Evolutionary conservation across 1,284 basidiomycete species (phyloP).

Genomic region (Puccinia horiana): DNA sequence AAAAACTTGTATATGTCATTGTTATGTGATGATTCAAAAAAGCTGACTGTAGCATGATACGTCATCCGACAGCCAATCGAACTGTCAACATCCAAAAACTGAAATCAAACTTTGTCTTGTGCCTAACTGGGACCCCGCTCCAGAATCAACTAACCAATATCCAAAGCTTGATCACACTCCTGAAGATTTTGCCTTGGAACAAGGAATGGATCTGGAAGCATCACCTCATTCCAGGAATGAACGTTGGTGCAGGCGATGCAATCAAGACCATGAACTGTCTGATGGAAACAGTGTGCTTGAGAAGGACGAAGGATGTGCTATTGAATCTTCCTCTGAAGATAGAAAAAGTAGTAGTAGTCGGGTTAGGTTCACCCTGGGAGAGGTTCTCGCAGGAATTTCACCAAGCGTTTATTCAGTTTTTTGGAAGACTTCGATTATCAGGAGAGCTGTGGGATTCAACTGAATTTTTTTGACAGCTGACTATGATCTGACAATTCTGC

Average conservation of each 20-base stretch:
- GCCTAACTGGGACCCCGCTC: not conserved
- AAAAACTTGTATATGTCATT: not conserved
- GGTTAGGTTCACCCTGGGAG: not conserved
- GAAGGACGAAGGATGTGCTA: too few relatives aligned
- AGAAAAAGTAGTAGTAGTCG: not conserved
- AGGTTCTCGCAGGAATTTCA: not conserved
- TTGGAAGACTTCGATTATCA: too few relatives aligned
- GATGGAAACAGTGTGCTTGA: too few relatives aligned
- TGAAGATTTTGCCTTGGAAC: not conserved
- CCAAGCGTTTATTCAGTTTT: not conserved
- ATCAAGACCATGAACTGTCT: too few relatives aligned
- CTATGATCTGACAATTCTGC: not conserved
- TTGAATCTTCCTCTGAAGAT: not conserved
- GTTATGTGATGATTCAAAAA: not conserved
- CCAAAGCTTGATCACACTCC: not conserved
- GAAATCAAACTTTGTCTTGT: not conserved
- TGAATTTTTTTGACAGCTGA: not conserved
- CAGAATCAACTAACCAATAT: too few relatives aligned
- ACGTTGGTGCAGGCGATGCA: too few relatives aligned
- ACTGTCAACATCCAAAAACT: not conserved
- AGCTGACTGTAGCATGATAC: not conserved
- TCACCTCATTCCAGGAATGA: too few relatives aligned
- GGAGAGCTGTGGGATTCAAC: not conserved
- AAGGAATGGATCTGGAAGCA: slow-evolving; percentile 5
- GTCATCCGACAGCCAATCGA: not conserved